These are phyloP conservation scores for Chalciporus piperatus DNA, from an alignment of 768 basidiomycete species.

Conservation along the genomic window DNA sequence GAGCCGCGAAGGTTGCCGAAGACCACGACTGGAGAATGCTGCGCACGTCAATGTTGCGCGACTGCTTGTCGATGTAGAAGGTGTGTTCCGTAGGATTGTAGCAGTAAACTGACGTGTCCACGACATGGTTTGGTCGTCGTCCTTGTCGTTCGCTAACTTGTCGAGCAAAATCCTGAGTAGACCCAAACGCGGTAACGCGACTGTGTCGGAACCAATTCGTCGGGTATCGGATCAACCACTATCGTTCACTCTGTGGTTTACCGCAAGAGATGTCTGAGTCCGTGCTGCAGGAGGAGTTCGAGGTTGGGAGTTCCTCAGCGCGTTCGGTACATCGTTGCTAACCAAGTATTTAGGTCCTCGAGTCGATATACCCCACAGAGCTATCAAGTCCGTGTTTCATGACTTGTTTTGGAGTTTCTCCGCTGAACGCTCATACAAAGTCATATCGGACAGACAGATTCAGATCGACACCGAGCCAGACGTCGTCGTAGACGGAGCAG, in stretches of 20 bases:
- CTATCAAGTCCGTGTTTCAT: constrained; percentile 71
- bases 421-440: constrained; percentile 61
- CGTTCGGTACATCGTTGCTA: constrained; percentile 6
- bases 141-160: not conserved
- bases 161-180: constrained; percentile 3
- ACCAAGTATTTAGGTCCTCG: constrained; percentile 65
- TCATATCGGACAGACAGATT: constrained; percentile 78
- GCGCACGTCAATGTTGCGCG: not conserved
- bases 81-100: constrained; percentile 10
- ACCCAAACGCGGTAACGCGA: constrained; percentile 13
- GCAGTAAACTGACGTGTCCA: constrained; percentile 17
- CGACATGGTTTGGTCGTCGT: constrained; percentile 14
- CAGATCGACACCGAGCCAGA: constrained; percentile 89
- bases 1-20: constrained; percentile 9
- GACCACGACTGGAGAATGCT: not conserved
- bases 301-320: constrained; percentile 49
- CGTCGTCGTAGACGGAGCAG: constrained; percentile 57
- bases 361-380: constrained; percentile 95
- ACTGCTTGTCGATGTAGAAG: not conserved
- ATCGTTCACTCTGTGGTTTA: not conserved
- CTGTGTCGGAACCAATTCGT: constrained; percentile 19
- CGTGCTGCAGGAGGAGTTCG: constrained; percentile 82
- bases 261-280: constrained; percentile 46
- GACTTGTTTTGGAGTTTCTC: constrained; percentile 29
- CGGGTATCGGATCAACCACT: constrained; percentile 24